Evolutionary conservation across 2,329 filamentous ascomycete genomes (phyloP), one percentile per base, ranked within the genome.

Genomic region (Berkeleyomyces basicola): DNA sequence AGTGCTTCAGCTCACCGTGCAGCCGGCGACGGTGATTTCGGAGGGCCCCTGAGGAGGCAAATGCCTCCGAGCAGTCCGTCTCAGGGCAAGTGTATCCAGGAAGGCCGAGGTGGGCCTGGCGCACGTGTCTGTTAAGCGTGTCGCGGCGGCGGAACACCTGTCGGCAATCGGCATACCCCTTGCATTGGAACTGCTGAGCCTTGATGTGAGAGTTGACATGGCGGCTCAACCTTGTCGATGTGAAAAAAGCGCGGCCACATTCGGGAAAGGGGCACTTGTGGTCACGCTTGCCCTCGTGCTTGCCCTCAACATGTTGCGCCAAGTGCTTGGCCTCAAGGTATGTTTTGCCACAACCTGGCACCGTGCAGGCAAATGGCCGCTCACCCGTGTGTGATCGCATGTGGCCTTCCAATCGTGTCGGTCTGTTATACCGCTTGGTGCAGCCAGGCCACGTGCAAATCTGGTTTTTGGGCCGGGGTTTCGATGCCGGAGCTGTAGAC

Each of bases 281-380:
- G 57, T 83, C 80, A 64, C 86, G 80, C 67, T 89, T 80, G 62
- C 83, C 77, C 23, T 82, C 86, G 71, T 96, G 92, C 9, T 86
- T 85, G 62, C 87, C 87, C 70, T 91, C 90, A 70, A 95, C 74
- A 71, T 97, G 92, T 67, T 90, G 86, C 65, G 86, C 85, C 16
- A 96, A 78, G 73, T 96, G 90, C 68, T 92, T 92, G 67, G 89
- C 83, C 66, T 93, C 88, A 11, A 90, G 81, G 71, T 95, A 97
- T 49, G 85, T 81, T 75, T 96, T 96, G 68, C 83, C 82, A 70
- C 92, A 97, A 49, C 74, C 84, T 4, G 79, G 74, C 66, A 86
- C 80, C 1, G 78, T 76, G 70, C 92, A 97, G 46, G 79, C 78
- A 72, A 87, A 95, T 0, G 90, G 84, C 0, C 91, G 83, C 68